Percentiles rank a stretch among this genome's conserved stretches.
Evolutionary conservation across 306 rosid genomes (phyloP).

Genomic region (Vachellia collinsii): DNA sequence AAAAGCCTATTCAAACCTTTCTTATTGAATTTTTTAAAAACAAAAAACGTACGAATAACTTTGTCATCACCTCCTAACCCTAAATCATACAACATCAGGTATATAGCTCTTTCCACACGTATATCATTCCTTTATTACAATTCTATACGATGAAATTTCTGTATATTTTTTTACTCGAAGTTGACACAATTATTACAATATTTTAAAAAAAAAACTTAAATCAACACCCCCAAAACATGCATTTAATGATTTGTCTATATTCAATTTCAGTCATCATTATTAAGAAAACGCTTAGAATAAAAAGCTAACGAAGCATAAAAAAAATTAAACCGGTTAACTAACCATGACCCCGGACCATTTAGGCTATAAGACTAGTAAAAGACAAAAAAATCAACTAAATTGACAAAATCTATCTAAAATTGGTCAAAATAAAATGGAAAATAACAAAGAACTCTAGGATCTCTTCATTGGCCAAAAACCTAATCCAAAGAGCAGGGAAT

Average conservation of each 20-base stretch:
- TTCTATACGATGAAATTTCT: background rate
- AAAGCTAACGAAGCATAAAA: background rate
- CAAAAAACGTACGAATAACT: background rate
- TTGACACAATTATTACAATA: background rate
- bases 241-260: slow-evolving; percentile 21
- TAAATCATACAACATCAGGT: background rate
- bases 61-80: background rate
- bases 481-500: background rate
- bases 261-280: slow-evolving; percentile 22
- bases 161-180: background rate
- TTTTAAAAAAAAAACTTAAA: slow-evolving; percentile 27
- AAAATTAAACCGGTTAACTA: background rate
- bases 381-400: background rate
- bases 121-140: background rate
- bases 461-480: background rate
- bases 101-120: background rate
- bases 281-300: slow-evolving; percentile 15
- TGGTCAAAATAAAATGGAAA: background rate
- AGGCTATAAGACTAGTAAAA: background rate
- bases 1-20: background rate
- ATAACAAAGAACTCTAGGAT: background rate
- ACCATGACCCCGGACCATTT: background rate
- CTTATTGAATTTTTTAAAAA: background rate
- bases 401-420: background rate
- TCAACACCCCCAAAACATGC: slow-evolving; percentile 45